phyloP scores from a whole-genome alignment of 2,329 filamentous ascomycete genomes.

The Claviceps fusiformis region DNA sequence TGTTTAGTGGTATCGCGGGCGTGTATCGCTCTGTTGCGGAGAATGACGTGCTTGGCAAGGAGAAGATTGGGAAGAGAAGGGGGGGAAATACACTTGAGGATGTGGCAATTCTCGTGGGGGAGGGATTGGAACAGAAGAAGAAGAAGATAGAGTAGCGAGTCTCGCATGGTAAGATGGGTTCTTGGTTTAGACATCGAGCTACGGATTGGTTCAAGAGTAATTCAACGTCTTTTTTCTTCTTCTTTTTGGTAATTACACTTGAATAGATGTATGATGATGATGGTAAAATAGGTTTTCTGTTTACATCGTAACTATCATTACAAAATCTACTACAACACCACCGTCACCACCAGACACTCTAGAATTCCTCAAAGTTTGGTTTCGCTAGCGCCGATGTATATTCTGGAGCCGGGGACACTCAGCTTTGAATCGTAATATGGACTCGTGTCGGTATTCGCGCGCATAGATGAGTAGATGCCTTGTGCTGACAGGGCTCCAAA shows the following conservation, averaged over 20 bases:
- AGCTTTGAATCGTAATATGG: constrained; percentile 16
- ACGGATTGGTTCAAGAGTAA: not conserved
- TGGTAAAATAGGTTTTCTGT: not conserved
- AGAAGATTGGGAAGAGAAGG: constrained; percentile 42
- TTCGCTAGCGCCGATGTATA: constrained; percentile 12
- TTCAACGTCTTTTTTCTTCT: too few species aligned
- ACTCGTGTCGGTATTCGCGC: constrained; percentile 3
- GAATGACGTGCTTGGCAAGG: constrained; percentile 44
- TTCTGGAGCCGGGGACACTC: constrained; percentile 20
- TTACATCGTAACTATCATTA: constrained; percentile 5
- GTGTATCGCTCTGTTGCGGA: constrained; percentile 50
- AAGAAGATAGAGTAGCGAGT: constrained; percentile 16
- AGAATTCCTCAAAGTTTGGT: not conserved
- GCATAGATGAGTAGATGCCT: constrained; percentile 39
- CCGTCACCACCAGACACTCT: constrained; percentile 2
- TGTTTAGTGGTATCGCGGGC: constrained; percentile 47
- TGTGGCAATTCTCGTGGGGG: constrained; percentile 34
- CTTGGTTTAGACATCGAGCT: not conserved
- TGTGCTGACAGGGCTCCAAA: constrained; percentile 52
- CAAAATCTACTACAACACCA: constrained; percentile 6
- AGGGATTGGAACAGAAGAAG: constrained; percentile 33
- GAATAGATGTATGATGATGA: not conserved
- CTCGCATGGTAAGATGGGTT: not conserved
- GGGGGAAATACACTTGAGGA: constrained; percentile 44
- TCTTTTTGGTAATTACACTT: not conserved